These are phyloP conservation scores for Obba rivulosa DNA, from an alignment of 768 basidiomycete genomes.

Conservation along the genomic window DNA sequence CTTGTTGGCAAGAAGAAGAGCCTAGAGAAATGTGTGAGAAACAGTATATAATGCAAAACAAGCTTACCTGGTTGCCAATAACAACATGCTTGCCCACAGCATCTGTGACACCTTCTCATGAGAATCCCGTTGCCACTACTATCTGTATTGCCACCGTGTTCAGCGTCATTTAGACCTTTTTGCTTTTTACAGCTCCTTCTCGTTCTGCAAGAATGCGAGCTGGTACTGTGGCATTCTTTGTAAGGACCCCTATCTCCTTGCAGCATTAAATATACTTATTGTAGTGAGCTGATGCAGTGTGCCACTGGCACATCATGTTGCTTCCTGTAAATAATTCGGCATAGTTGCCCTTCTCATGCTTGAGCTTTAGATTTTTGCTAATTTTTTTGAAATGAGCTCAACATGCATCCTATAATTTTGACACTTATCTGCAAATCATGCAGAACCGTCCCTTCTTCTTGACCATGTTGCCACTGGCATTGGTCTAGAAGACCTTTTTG, in stretches of 20 bases:
- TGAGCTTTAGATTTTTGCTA: neutral
- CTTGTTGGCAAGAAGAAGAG: neutral
- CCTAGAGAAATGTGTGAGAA: neutral
- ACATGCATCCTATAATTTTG: neutral
- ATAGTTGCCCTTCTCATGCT: neutral
- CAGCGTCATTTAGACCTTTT: neutral
- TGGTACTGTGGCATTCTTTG: neutral
- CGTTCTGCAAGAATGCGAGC: neutral
- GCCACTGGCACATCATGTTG: neutral
- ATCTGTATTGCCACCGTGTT: neutral
- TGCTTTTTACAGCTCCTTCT: neutral
- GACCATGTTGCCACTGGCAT: neutral
- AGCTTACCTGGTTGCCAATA: neutral
- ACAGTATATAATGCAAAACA: neutral
- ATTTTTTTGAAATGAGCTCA: neutral
- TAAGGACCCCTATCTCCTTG: neutral
- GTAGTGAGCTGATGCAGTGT: neutral
- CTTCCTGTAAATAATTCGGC: neutral
- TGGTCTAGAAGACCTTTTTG: neutral
- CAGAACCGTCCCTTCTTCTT: constrained; percentile 1
- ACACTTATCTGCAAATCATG: neutral
- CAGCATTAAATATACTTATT: neutral
- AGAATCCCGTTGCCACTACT: neutral
- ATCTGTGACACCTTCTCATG: neutral
- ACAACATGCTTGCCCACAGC: neutral